Percentiles rank a stretch among this genome's conserved stretches.
Evolutionary conservation across 2,329 filamentous ascomycete genomes (phyloP).

Genomic region (Hortaea werneckii): DNA sequence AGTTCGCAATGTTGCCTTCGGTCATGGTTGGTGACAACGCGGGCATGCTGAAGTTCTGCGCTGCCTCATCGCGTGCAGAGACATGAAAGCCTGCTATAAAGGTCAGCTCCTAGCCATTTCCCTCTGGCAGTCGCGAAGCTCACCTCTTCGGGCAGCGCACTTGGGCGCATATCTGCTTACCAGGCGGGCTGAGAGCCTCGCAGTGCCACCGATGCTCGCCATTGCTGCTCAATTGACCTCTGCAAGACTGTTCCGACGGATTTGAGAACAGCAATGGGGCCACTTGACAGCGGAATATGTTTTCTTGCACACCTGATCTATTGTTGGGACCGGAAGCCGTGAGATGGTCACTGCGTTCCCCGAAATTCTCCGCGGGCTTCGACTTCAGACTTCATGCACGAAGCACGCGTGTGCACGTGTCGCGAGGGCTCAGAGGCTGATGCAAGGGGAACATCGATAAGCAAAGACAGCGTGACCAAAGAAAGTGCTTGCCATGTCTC

Average conservation of each 20-base stretch:
- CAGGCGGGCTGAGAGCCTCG: conserved; percentile 19
- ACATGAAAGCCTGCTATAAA: conserved; percentile 16
- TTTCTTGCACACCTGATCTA: conserved; percentile 5
- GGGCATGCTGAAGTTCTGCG: conserved; percentile 84
- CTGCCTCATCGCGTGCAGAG: conserved; percentile 44
- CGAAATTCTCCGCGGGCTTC: not conserved
- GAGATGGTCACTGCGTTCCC: not conserved
- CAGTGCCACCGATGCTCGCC: conserved; percentile 20
- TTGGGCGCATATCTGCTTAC: conserved; percentile 18
- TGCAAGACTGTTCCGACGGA: not conserved
- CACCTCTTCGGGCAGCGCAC: conserved; percentile 17
- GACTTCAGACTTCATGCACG: conserved; percentile 4
- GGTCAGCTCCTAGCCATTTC: not conserved
- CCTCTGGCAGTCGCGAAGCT: not conserved
- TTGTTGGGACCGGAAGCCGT: conserved; percentile 8
- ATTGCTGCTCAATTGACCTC: conserved; percentile 10
- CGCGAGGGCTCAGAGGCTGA: not conserved
- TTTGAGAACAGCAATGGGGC: conserved; percentile 7
- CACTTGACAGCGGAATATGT: not conserved
- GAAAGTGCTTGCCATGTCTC: conserved; percentile 5
- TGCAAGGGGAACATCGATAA: not conserved
- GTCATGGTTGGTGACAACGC: conserved; percentile 90
- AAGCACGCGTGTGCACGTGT: not conserved
- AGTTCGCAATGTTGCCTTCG: conserved; percentile 76
- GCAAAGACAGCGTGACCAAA: too few species aligned